A percentile compares a stretch with the other conserved stretches of the same genome.
These are phyloP conservation scores for Coemansia brasiliensis DNA, from an alignment of 192 early-diverging fungal genomes.

Conservation along the genomic window DNA sequence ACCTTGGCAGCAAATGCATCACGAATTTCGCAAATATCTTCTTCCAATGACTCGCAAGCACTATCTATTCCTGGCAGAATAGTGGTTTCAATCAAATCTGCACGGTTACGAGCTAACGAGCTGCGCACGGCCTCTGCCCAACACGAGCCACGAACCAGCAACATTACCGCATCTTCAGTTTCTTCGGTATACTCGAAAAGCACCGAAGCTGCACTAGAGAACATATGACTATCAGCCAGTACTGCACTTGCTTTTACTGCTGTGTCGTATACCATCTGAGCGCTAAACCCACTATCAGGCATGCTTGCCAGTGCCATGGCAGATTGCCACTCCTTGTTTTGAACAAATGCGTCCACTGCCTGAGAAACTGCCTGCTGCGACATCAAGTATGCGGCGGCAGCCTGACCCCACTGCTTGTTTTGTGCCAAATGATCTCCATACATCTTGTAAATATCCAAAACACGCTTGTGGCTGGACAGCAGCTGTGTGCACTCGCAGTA, in stretches of 20 bases:
- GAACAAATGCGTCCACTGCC: constrained; percentile 38
- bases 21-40: constrained; percentile 45
- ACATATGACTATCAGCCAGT: constrained; percentile 62
- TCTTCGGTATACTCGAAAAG: constrained; percentile 74
- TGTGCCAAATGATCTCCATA: constrained; percentile 68
- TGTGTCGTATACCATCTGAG: constrained; percentile 27
- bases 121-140: constrained; percentile 80
- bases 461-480: constrained; percentile 54
- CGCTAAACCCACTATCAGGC: constrained; percentile 1
- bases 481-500: constrained; percentile 62
- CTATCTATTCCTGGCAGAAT: constrained; percentile 61
- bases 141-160: constrained; percentile 66
- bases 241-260: constrained; percentile 32
- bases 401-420: constrained; percentile 55
- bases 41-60: constrained; percentile 2
- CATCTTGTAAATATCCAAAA: constrained; percentile 44
- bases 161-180: constrained; percentile 65
- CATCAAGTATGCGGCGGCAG: constrained; percentile 34
- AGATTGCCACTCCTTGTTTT: constrained; percentile 32
- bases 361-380: constrained; percentile 11
- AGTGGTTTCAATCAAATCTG: constrained; percentile 75
- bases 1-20: constrained; percentile 21
- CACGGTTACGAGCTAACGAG: constrained; percentile 58
- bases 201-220: constrained; percentile 66
- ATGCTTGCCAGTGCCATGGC: constrained; percentile 36